Conservation (phyloP, 1,284 basidiomycete species). For the Leucoagaricus sp. region DNA sequence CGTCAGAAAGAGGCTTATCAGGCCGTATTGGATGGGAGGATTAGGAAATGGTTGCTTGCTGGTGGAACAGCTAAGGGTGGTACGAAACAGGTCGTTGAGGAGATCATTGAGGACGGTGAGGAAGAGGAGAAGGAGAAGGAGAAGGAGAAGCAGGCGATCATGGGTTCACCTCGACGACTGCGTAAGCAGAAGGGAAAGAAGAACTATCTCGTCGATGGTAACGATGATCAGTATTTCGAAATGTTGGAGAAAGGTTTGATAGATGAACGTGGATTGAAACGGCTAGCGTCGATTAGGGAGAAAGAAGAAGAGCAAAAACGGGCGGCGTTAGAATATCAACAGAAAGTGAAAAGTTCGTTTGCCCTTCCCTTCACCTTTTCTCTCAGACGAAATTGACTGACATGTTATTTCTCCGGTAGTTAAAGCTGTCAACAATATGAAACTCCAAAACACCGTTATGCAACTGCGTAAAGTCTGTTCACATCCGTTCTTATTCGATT, state of each 20-base stretch:
- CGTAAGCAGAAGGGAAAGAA: slow-evolving; percentile 31
- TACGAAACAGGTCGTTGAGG: slow-evolving; percentile 25
- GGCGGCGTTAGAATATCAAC: slow-evolving; percentile 53
- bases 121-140: slow-evolving; percentile 33
- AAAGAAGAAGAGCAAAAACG: slow-evolving; percentile 37
- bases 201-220: slow-evolving; percentile 56
- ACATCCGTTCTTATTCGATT: slow-evolving; percentile 92
- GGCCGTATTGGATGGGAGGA: slow-evolving; percentile 66
- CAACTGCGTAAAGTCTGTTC: slow-evolving; percentile 94
- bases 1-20: slow-evolving; percentile 87
- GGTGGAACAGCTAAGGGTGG: slow-evolving; percentile 30
- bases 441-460: slow-evolving; percentile 93
- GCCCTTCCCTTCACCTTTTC: slow-evolving; percentile 3
- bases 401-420: too few species aligned
- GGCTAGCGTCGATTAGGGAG: slow-evolving; percentile 34
- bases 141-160: background rate
- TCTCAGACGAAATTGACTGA: too few species aligned
- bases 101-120: slow-evolving; percentile 31
- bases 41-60: slow-evolving; percentile 66
- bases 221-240: slow-evolving; percentile 72
- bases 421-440: slow-evolving; percentile 88
- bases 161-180: slow-evolving; percentile 30
- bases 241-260: slow-evolving; percentile 53
- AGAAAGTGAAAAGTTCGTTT: slow-evolving; percentile 61
- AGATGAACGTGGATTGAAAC: slow-evolving; percentile 39